These are phyloP conservation scores for Debaryomyces psychrophilus DNA, from an alignment of 1,139 yeast species.

Conservation along the genomic window DNA sequence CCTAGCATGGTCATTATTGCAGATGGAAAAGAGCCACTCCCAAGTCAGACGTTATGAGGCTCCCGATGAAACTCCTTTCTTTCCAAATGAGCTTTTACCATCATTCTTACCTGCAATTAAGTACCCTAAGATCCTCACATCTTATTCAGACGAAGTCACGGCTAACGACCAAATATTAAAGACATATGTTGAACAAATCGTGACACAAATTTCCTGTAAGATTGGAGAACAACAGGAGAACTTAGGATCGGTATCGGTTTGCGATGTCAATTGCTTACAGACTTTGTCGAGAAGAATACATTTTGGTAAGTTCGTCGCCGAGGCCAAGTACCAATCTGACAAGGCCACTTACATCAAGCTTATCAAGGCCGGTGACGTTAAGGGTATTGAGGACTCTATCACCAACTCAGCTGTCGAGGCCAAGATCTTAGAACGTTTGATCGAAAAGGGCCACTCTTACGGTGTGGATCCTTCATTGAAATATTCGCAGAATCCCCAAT, in stretches of 20 bases:
- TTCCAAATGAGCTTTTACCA: constrained; percentile 64
- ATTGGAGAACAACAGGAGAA: constrained; percentile 83
- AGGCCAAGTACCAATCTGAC: constrained; percentile 80
- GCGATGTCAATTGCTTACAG: constrained; percentile 87
- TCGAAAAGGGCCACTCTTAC: constrained; percentile 79
- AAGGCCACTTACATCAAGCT: constrained; percentile 62
- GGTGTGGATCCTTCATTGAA: constrained; percentile 86
- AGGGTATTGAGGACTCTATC: constrained; percentile 77
- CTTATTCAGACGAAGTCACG: constrained; percentile 72
- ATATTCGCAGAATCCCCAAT: constrained; percentile 67
- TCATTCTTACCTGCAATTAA: constrained; percentile 78
- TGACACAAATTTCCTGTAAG: constrained; percentile 70
- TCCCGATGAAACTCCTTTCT: constrained; percentile 94
- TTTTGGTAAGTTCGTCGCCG: constrained; percentile 97
- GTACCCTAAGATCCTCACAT: constrained; percentile 79
- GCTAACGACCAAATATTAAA: constrained; percentile 70
- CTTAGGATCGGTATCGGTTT: constrained; percentile 80
- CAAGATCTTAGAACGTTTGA: constrained; percentile 75
- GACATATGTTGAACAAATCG: constrained; percentile 69
- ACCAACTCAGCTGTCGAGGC: constrained; percentile 88
- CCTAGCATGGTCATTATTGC: constrained; percentile 81
- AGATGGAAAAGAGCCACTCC: constrained; percentile 77
- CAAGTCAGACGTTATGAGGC: constrained; percentile 90
- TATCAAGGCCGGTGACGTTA: constrained; percentile 65
- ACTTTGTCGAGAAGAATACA: constrained; percentile 92